Percentiles rank a stretch among this genome's conserved stretches.
These are phyloP conservation scores for Cucurbita pepo DNA, from an alignment of 306 rosid genomes.

Conservation along the genomic window DNA sequence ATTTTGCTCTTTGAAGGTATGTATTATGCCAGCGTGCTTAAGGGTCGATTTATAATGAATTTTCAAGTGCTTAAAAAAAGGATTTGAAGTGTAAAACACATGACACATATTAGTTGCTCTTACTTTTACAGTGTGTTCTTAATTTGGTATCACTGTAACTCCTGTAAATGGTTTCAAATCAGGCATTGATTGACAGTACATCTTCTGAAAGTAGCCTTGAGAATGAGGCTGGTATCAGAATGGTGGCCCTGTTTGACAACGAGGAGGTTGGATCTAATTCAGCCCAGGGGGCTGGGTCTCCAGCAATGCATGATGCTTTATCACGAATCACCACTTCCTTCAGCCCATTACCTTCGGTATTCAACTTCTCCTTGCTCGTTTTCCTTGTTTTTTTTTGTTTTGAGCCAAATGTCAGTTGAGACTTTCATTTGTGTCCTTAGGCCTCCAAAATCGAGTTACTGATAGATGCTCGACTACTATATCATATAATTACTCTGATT, in stretches of 20 bases:
- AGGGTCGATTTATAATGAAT: too few species aligned
- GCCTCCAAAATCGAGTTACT: neutral
- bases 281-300: constrained; percentile 85
- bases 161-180: constrained; percentile 15
- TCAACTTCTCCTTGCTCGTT: neutral
- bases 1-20: constrained; percentile 75
- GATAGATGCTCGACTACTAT: neutral
- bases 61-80: neutral
- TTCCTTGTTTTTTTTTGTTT: neutral
- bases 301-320: constrained; percentile 44
- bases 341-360: constrained; percentile 39
- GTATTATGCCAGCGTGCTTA: neutral
- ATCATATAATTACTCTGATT: neutral
- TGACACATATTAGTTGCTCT: neutral
- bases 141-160: neutral
- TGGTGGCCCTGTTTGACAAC: constrained; percentile 84
- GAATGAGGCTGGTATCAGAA: constrained; percentile 54
- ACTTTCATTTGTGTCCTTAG: neutral
- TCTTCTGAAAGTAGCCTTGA: constrained; percentile 51
- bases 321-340: constrained; percentile 54
- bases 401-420: neutral
- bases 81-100: neutral
- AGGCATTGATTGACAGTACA: constrained; percentile 64
- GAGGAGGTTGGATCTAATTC: constrained; percentile 70
- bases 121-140: neutral